Evolutionary conservation across 805 yeast species (phyloP).

Genomic region (Schwanniomyces polymorphus): DNA sequence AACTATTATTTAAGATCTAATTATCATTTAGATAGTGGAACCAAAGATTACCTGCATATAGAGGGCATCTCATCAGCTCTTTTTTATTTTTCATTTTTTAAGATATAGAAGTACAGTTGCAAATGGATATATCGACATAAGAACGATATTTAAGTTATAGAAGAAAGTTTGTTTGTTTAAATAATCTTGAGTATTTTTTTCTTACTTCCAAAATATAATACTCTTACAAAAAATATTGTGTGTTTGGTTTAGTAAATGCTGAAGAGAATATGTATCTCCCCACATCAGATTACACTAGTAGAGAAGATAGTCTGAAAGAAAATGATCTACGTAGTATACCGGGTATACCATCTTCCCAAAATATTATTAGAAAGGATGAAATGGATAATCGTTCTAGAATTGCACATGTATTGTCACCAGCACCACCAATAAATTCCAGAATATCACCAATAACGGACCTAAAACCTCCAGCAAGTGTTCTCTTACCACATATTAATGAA

Average conservation of each 20-base stretch:
- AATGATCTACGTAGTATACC: not conserved
- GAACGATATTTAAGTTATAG: not conserved
- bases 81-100: not conserved
- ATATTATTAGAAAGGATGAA: not conserved
- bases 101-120: not conserved
- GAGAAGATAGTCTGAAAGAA: not conserved
- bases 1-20: not conserved
- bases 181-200: not conserved
- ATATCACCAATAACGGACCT: not conserved
- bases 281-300: not conserved
- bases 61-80: not conserved
- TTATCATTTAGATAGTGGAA: not conserved
- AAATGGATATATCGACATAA: not conserved
- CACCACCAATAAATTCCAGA: not conserved
- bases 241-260: not conserved
- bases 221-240: not conserved
- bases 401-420: not conserved
- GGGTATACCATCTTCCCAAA: not conserved
- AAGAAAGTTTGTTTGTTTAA: not conserved
- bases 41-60: not conserved
- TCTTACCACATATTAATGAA: not conserved
- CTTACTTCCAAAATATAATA: not conserved
- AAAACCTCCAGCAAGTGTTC: not conserved
- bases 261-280: not conserved
- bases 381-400: not conserved